Evolutionary conservation across 345 rosid genomes (phyloP), one percentile per base, ranked within the genome.

Genomic region (Eucalyptus camaldulensis): DNA sequence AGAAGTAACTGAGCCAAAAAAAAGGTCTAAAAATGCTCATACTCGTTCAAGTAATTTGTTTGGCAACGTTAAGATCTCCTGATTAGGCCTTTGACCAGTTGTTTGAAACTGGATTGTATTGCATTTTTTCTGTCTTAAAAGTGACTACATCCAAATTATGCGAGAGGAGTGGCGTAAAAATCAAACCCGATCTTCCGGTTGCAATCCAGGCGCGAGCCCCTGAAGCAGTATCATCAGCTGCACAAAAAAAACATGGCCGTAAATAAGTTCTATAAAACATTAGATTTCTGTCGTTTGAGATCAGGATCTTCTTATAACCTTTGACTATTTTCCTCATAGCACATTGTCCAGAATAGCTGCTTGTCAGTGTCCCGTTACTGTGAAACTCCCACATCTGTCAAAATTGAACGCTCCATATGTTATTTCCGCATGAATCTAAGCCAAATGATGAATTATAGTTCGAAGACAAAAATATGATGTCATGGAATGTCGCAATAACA

Each of bases 161-260:
- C 31, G 5, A 65, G 72, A 21, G 69, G 49, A 50, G 69, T 22
- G n/a, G 27, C 10, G 8, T 4, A 13, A 37, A 13, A 49, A 54
- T 67, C 22, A 62, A 89, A 96, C 98, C 98, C 91, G 65, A 58
- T 93, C 95, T 96, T 90, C 99, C 99, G 2, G 94, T 93, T 11
- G 99, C 97, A 87, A 97, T 92, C 99, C 99, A 97, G 86, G 99
- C 93, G 16, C 97, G 99, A 91, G 92, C 85, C 25, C 97, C 96
- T 86, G 80, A 90, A 58, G 94, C 92, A 86, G 86, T 92, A 91
- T 93, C 91, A 86, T 81, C 72, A 27, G 86, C 91, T 88, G 88
- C 54, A 85, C n/a, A 60, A 80, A 45, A 85, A 45, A 24, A 86
- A 29, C 5, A 50, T 25, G 44, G 37, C 60, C 16, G 67, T 49